Base-by-base conservation (phyloP, 1,139 yeast species). In the Lodderomyces elongisporus region DNA sequence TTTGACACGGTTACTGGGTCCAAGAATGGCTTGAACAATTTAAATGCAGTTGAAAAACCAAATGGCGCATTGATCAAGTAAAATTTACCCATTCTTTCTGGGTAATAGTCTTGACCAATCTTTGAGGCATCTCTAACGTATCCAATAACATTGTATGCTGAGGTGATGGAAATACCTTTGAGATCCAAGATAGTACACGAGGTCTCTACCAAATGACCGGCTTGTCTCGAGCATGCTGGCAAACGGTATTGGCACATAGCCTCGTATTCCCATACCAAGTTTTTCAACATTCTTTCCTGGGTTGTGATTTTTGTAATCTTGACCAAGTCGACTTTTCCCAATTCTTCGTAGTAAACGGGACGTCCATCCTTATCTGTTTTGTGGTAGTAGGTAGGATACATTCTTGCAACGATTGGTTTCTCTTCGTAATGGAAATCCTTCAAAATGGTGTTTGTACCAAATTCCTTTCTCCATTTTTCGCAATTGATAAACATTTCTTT, bases 41-140 rank as follows among this genome's bases (percentile, higher is more conserved):
- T 77, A 72, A 91, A 91, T 25, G 95, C 97, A 31, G 96, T 81
- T 25, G 95, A 79, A 64, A 91, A 91, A 4, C 98, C 98, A 58
- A 88, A 91, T 42, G 98, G 98, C 2, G 98, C 95, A 57, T 91
- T 91, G 63, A 91, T 85, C 52, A 89, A 69, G 65, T 87, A 91
- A 57, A 91, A 91, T 62, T 87, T 88, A 52, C 98, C 97, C 97
- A 91, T 89, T 64, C 98, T 83, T 70, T 91, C 98, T n/a, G 98
- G 98, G 60, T 91, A 91, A 62, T 84, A 91, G 68, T 91, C 87
- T 66, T 91, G 98, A 43, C 97, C 96, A 53, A 91, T 87, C 50
- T 74, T 68, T 14, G 96, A 85, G 17, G 98, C 96, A 61, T 88
- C 96, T 56, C 81, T 78, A 37, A 91, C 95, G 61, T 89, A 91